A percentile compares a stretch with the other conserved stretches of the same genome.
phyloP scores from a whole-genome alignment of 768 basidiomycete species.

The Porphyrellus cyaneotinctus region DNA sequence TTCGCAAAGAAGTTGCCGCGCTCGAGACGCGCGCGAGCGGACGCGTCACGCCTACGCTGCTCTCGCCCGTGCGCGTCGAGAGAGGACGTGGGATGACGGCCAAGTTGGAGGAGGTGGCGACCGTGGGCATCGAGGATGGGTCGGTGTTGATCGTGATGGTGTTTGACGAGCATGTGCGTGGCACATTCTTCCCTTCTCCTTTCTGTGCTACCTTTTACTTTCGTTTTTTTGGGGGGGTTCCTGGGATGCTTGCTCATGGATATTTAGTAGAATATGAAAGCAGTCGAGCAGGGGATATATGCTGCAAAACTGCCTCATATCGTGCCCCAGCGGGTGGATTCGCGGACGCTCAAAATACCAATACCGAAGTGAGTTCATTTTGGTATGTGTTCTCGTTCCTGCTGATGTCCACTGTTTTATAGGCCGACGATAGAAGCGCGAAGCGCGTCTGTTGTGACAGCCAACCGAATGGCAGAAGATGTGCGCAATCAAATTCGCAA shows the following conservation, averaged over 20 bases:
- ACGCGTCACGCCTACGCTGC: slow-evolving; percentile 68
- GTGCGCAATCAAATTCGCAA: slow-evolving; percentile 72
- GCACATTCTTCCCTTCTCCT: not conserved
- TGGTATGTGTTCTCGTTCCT: not conserved
- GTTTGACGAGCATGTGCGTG: slow-evolving; percentile 72
- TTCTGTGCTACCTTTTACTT: too few relatives aligned
- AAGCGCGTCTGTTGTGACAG: slow-evolving; percentile 47
- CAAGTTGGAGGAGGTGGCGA: slow-evolving; percentile 68
- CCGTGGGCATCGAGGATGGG: slow-evolving; percentile 78
- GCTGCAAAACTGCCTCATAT: slow-evolving; percentile 70
- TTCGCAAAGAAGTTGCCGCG: slow-evolving; percentile 69
- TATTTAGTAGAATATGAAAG: slow-evolving; percentile 63
- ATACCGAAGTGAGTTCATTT: slow-evolving; percentile 61
- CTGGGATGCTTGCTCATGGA: slow-evolving; percentile 9
- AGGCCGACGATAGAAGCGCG: slow-evolving; percentile 80
- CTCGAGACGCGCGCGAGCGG: slow-evolving; percentile 71
- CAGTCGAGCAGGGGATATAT: slow-evolving; percentile 71
- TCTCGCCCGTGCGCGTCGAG: slow-evolving; percentile 63
- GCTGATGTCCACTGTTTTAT: not conserved
- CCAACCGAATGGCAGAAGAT: slow-evolving; percentile 68
- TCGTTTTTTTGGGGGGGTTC: too few relatives aligned
- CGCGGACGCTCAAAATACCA: slow-evolving; percentile 70
- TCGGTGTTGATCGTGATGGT: slow-evolving; percentile 67
- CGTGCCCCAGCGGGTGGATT: slow-evolving; percentile 67
- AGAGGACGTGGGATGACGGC: slow-evolving; percentile 37